Percentiles rank a stretch among this genome's conserved stretches.
Evolutionary conservation across 75 land plant species (phyloP).

Genomic region (Selaginella tamariscina): DNA sequence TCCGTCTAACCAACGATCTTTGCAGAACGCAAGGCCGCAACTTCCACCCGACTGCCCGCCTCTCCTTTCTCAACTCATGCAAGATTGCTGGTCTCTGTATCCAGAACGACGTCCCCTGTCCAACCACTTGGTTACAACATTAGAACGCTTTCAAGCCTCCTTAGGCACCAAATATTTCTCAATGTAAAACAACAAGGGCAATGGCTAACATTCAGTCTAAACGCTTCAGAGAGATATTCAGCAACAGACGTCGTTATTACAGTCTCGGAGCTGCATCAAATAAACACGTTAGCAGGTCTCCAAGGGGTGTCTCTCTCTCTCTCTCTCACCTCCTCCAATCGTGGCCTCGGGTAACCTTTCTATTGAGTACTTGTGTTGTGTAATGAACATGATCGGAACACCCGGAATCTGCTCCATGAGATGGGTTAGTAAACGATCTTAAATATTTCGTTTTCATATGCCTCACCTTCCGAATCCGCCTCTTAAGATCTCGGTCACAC

Average conservation of each 20-base stretch:
- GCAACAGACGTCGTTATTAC: background rate
- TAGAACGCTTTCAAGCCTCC: slow-evolving; percentile 37
- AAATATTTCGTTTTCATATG: slow-evolving; percentile 3
- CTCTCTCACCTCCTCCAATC: slow-evolving; percentile 89
- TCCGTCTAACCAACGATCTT: background rate
- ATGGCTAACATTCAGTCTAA: too few species aligned
- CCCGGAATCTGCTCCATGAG: slow-evolving; percentile 50
- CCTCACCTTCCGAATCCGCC: slow-evolving; percentile 82
- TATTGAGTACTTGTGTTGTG: slow-evolving; percentile 78
- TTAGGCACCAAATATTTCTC: slow-evolving; percentile 22
- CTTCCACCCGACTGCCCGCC: slow-evolving; percentile 43
- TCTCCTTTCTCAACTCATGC: slow-evolving; percentile 45
- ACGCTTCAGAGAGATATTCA: too few species aligned
- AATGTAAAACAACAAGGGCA: background rate
- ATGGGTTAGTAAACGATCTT: background rate
- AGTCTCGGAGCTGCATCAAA: background rate
- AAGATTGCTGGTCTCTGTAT: slow-evolving; percentile 53
- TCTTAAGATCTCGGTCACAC: slow-evolving; percentile 89
- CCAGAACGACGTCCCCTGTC: slow-evolving; percentile 56
- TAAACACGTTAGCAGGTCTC: too few species aligned
- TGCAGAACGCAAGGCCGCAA: slow-evolving; percentile 70
- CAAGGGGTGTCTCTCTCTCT: too few species aligned
- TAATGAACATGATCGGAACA: slow-evolving; percentile 92
- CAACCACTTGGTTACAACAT: slow-evolving; percentile 41
- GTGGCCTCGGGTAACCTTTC: slow-evolving; percentile 98